Percentiles rank a stretch among this genome's conserved stretches.
These are phyloP conservation scores for Lipomyces mesembrius DNA, from an alignment of 805 yeast species.

Conservation along the genomic window DNA sequence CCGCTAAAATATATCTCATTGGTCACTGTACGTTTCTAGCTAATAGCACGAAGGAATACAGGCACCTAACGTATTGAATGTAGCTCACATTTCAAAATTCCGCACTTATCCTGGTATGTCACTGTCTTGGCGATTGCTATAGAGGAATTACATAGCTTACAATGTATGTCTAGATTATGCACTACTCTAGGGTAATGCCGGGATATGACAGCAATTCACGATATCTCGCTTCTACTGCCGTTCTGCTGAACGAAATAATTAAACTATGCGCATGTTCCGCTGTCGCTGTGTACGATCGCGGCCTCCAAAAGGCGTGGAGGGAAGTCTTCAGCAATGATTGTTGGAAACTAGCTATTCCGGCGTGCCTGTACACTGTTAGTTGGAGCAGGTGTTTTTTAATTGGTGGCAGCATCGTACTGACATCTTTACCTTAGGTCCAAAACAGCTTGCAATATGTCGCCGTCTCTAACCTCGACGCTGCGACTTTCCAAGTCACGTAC, in stretches of 20 bases:
- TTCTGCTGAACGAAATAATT: constrained; percentile 48
- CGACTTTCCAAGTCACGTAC: constrained; percentile 52
- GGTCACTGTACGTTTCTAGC: constrained; percentile 40
- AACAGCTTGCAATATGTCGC: constrained; percentile 51
- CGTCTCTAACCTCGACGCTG: constrained; percentile 51
- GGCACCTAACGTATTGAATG: not conserved
- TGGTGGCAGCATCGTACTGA: not conserved
- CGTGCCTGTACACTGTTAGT: constrained; percentile 47
- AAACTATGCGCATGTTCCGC: constrained; percentile 45
- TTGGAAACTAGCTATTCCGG: constrained; percentile 52
- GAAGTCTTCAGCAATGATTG: constrained; percentile 48
- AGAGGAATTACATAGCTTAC: not conserved
- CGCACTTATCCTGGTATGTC: constrained; percentile 46
- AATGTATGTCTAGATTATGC: constrained; percentile 42
- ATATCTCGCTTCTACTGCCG: constrained; percentile 50
- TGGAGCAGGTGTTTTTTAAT: not conserved
- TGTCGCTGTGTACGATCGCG: constrained; percentile 37
- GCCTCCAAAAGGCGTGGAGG: constrained; percentile 28
- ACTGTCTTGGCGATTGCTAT: not conserved
- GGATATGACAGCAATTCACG: constrained; percentile 42
- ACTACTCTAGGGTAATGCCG: constrained; percentile 51
- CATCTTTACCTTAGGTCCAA: constrained; percentile 23
- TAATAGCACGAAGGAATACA: not conserved
- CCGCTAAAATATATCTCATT: constrained; percentile 47
- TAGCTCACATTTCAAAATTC: constrained; percentile 49